Percentiles rank a stretch among this genome's conserved stretches.
These are phyloP conservation scores for Paracoccidioides lutzii DNA, from an alignment of 2,329 filamentous ascomycete species.

Conservation along the genomic window DNA sequence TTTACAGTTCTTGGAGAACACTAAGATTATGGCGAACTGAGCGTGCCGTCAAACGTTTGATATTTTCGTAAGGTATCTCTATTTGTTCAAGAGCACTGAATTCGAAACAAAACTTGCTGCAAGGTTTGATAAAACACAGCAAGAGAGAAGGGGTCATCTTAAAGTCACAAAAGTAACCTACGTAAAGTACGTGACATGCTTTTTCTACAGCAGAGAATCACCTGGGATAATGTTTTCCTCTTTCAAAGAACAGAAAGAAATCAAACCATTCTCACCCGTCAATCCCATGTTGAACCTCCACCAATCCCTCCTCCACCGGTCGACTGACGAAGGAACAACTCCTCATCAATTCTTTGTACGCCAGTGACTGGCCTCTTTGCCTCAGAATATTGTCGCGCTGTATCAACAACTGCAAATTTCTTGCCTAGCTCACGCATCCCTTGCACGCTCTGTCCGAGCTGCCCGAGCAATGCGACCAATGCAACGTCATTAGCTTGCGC, in stretches of 20 bases:
- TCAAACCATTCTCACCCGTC: conserved; percentile 16
- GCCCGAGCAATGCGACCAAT: conserved; percentile 61
- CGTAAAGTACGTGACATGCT: not conserved
- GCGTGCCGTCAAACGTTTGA: not conserved
- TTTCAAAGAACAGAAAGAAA: conserved; percentile 6
- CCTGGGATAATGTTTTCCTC: too few relatives aligned
- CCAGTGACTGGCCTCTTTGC: conserved; percentile 15
- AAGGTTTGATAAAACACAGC: not conserved
- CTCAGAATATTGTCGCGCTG: conserved; percentile 13
- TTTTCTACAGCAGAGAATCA: not conserved
- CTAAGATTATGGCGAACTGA: not conserved
- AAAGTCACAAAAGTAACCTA: not conserved
- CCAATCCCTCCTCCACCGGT: conserved; percentile 5
- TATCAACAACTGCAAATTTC: conserved; percentile 54
- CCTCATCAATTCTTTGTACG: conserved; percentile 19
- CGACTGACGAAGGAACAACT: conserved; percentile 12
- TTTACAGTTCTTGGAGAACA: too few relatives aligned
- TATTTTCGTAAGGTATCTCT: not conserved
- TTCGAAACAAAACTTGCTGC: too few relatives aligned
- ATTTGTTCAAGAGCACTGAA: not conserved
- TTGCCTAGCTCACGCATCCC: conserved; percentile 61
- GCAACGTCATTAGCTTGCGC: conserved; percentile 75
- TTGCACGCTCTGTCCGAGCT: conserved; percentile 59
- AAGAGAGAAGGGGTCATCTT: not conserved
- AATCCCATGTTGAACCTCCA: conserved; percentile 16